Base-by-base conservation (phyloP, 2,329 filamentous ascomycete species). In the Paracorniculantispora psalliotae region DNA sequence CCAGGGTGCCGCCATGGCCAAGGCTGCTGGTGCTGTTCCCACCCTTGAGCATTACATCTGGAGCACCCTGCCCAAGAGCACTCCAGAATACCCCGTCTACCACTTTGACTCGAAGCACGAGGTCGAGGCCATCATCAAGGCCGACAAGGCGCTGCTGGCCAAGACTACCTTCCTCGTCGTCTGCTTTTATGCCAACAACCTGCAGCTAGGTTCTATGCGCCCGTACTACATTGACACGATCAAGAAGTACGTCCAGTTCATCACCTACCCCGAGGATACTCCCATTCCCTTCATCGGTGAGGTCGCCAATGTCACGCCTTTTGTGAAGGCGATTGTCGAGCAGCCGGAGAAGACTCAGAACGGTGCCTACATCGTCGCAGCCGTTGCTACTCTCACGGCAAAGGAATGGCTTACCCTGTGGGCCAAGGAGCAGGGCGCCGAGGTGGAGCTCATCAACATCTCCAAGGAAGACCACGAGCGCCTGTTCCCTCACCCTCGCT, bases 21-120 rank as follows among this genome's bases (percentile, higher is more conserved):
- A 69, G 5, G 76, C 76, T 2, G 77, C 77, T 0, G 68, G 71
- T 0, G 60, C 64, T 8, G 74, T 68, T 0, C 15, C 63, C 0
- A 72, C 73, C 0, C 68, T 80, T 1, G 66, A 76, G 57, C 75
- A 79, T 61, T 79, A 73, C 63, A 68, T 79, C 57, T 79, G 76
- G 75, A 77, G 73, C 8, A 79, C 77, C 0, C 67, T 77, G 5
- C 77, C 77, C 1, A 70, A 72, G 37, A 69, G 69, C 5, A 60
- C 62, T 0, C 75, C 75, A 0, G 70, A 71, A 50, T 59, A 66
- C 2, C 37, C 65, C 4, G 68, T 76, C 0, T 73, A 75, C 1
- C 75, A 80, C 60, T 76, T 76, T 61, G 74, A 74, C n/a, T 71
- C 67, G 61, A 79, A 79, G 63, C 71, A 71, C 25, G 65, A 66